These are phyloP conservation scores for Berberis vulgaris DNA, from an alignment of 164 flowering plant genomes.

Conservation along the genomic window DNA sequence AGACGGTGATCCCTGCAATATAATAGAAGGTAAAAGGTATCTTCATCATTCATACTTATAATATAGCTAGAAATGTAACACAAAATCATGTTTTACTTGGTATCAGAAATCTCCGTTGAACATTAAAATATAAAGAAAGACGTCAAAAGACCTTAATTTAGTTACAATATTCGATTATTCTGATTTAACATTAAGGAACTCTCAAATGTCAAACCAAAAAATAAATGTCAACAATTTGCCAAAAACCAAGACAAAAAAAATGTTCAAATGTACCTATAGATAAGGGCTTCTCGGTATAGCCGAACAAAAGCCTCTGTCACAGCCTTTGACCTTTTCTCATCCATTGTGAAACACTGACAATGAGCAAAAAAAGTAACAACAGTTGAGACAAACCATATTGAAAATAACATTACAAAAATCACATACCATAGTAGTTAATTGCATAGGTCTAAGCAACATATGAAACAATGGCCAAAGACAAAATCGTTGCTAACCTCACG, in stretches of 20 bases:
- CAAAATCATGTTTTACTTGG: too few species aligned
- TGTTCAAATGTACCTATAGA: slow-evolving; percentile 54
- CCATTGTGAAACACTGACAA: slow-evolving; percentile 89
- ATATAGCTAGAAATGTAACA: too few species aligned
- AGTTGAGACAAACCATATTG: not conserved
- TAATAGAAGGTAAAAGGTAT: slow-evolving; percentile 3
- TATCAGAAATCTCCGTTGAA: too few species aligned
- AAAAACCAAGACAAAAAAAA: not conserved
- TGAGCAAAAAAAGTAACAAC: not conserved
- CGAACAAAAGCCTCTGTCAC: slow-evolving; percentile 95
- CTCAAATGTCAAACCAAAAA: too few species aligned
- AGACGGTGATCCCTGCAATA: slow-evolving; percentile 67
- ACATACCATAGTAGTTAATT: not conserved
- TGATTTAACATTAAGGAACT: not conserved
- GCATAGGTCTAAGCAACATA: not conserved
- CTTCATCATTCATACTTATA: not conserved
- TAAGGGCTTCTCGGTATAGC: slow-evolving; percentile 64
- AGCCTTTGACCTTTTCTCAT: slow-evolving; percentile 75
- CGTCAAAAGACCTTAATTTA: too few species aligned
- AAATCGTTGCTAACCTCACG: slow-evolving; percentile 57
- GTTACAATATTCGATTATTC: not conserved
- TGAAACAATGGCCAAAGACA: not conserved
- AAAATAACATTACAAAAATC: not conserved
- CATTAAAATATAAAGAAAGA: too few species aligned
- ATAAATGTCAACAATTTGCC: too few species aligned